Evolutionary conservation across 2,329 filamentous ascomycete genomes (phyloP), one percentile per base, ranked within the genome.

Genomic region (Ophiostoma populinum): DNA sequence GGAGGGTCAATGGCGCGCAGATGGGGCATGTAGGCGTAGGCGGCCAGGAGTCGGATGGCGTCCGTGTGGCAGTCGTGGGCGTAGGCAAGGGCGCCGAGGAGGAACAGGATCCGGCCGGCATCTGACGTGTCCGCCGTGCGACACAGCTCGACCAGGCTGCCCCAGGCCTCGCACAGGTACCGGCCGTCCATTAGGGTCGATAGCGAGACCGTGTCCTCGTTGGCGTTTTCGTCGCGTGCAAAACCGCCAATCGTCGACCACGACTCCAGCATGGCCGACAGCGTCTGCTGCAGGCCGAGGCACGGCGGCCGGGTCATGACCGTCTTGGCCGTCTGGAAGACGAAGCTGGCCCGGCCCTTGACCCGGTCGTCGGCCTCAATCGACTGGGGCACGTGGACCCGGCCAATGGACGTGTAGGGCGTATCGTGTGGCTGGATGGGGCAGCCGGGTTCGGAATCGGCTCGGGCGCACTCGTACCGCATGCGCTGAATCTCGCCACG

Each of bases 11-110:
- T 36, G 1, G 10, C 26, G 34, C 55, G 58, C 2, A 70, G 42
- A 0, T 55, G 51, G 0, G 52, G 42, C 12, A 61, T 44, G 0
- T 61, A 43, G 1, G 53, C 51, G 43, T 62, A 69, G 0, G 63
- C 57, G 5, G 61, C 49, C 2, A 74, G 43, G 0, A 56, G 43
- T 9, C 44, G 45, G 5, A 51, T 37, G 2, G 48, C 32, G 10
- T 43, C 43, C 42, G 49, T 45, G n/a, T 47, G 45, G 0, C 40
- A 39, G 7, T 46, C 39, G 1, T 42, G 43, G n/a, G 47, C 33
- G 26, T 51, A 52, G 0, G 47, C 42, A 5, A 51, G 39, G 6
- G 44, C 24, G 1, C 41, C 45, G 1, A 52, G 20, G n/a, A 47
- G 38, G 29, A 51, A 51, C 42, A 50, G 46, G 2, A 49, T 34